phyloP scores from a whole-genome alignment of 768 basidiomycete genomes.

The Boletus edulis region DNA sequence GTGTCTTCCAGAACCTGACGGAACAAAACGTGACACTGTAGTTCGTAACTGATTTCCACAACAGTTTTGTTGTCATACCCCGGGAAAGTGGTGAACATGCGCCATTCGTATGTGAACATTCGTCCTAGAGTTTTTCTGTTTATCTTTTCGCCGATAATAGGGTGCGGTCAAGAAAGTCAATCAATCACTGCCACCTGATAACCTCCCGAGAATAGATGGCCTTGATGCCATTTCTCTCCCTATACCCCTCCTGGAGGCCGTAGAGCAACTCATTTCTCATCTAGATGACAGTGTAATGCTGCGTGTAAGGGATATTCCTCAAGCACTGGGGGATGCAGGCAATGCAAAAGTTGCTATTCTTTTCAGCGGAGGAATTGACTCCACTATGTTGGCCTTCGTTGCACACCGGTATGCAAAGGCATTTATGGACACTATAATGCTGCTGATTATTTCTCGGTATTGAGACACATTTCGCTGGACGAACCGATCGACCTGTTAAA shows the following conservation, averaged over 20 bases:
- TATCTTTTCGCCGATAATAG: slow-evolving; percentile 31
- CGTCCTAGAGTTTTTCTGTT: neutral
- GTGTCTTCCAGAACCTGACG: neutral
- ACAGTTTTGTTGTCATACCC: slow-evolving; percentile 18
- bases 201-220: slow-evolving; percentile 30
- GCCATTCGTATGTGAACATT: slow-evolving; percentile 24
- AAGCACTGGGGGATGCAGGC: slow-evolving; percentile 33
- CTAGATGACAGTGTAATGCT: slow-evolving; percentile 68
- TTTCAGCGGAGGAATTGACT: slow-evolving; percentile 97
- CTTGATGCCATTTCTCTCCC: slow-evolving; percentile 28
- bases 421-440: neutral
- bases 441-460: neutral
- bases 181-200: slow-evolving; percentile 42
- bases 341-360: slow-evolving; percentile 73
- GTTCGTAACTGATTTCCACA: slow-evolving; percentile 22
- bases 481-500: slow-evolving; percentile 93
- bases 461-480: slow-evolving; percentile 64
- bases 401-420: slow-evolving; percentile 58
- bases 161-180: slow-evolving; percentile 47
- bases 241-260: slow-evolving; percentile 32
- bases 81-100: slow-evolving; percentile 15
- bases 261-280: slow-evolving; percentile 50
- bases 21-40: slow-evolving; percentile 1
- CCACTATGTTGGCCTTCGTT: slow-evolving; percentile 75
- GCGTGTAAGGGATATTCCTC: slow-evolving; percentile 68